phyloP scores from a whole-genome alignment of 768 basidiomycete species.

The Rhizopogon vinicolor region DNA sequence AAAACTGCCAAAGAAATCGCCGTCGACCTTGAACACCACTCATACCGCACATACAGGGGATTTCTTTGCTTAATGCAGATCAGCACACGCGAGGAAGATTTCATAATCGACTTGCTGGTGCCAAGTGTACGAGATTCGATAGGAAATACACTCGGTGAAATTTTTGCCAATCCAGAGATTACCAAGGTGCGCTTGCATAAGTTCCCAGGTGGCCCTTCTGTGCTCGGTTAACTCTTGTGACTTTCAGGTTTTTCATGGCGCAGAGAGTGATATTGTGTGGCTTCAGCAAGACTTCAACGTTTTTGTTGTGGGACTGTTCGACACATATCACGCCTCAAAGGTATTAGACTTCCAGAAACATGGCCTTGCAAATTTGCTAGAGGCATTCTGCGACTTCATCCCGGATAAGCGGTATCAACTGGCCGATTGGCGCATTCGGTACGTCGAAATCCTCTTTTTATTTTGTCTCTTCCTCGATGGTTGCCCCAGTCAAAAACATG shows the following conservation, averaged over 20 bases:
- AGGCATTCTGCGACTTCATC: constrained; percentile 84
- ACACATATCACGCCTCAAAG: constrained; percentile 93
- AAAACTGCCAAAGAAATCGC: constrained; percentile 73
- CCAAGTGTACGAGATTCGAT: constrained; percentile 63
- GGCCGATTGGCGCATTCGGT: constrained; percentile 97
- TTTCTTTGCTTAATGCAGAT: constrained; percentile 94
- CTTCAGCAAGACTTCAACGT: constrained; percentile 93
- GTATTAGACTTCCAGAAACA: constrained; percentile 81
- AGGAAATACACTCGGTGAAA: constrained; percentile 60
- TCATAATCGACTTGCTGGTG: constrained; percentile 77
- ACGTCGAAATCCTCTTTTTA: constrained; percentile 11
- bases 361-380: constrained; percentile 78
- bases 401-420: constrained; percentile 96
- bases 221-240: neutral
- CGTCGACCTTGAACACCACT: constrained; percentile 93
- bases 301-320: constrained; percentile 94
- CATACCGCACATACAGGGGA: constrained; percentile 76
- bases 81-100: constrained; percentile 80
- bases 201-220: neutral
- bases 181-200: constrained; percentile 59
- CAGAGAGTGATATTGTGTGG: constrained; percentile 93
- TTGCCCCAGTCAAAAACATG: too few relatives aligned
- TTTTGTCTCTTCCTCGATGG: neutral
- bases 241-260: constrained; percentile 85
- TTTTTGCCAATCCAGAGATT: constrained; percentile 79